Conservation (phyloP, 2,329 filamentous ascomycete species). For the Ceratocystiopsis minuta region DNA sequence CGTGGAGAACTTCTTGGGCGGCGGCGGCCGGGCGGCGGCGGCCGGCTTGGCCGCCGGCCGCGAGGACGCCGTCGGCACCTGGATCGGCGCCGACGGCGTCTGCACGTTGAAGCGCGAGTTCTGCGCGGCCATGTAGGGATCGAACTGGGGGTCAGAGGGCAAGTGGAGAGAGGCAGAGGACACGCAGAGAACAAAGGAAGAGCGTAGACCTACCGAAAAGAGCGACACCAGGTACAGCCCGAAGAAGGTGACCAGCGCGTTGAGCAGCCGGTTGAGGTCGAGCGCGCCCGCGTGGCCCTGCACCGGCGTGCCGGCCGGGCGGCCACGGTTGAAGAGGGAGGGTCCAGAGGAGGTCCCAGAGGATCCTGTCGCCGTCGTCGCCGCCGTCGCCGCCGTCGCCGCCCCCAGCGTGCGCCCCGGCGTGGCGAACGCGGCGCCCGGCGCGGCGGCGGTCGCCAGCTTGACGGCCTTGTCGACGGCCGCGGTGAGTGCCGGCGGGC, state of each 20-base stretch:
- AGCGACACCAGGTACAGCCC: slow-evolving; percentile 44
- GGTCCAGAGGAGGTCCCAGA: too few relatives aligned
- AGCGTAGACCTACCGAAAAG: slow-evolving; percentile 32
- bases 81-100: slow-evolving; percentile 13
- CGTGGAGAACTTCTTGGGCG: slow-evolving; percentile 15
- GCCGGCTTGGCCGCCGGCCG: too few relatives aligned
- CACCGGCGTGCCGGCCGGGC: slow-evolving; percentile 1
- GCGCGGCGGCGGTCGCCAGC: slow-evolving; percentile 24
- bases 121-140: slow-evolving; percentile 43
- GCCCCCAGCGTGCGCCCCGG: slow-evolving; percentile 38
- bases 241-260: slow-evolving; percentile 34
- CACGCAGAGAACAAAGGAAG: neutral
- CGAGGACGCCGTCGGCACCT: neutral
- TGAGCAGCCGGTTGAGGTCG: slow-evolving; percentile 27
- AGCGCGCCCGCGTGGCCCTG: slow-evolving; percentile 10
- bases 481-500: slow-evolving; percentile 54
- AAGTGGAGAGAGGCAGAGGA: neutral
- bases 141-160: slow-evolving; percentile 27
- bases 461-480: slow-evolving; percentile 56
- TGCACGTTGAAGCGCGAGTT: slow-evolving; percentile 39
- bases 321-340: too few relatives aligned
- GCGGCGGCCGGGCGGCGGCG: too few relatives aligned
- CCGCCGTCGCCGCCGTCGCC: too few relatives aligned
- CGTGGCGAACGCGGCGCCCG: slow-evolving; percentile 32
- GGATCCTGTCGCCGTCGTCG: too few relatives aligned